A percentile compares a stretch with the other conserved stretches of the same genome.
These are phyloP conservation scores for Ogataea ramenticola DNA, from an alignment of 805 yeast genomes.

Conservation along the genomic window DNA sequence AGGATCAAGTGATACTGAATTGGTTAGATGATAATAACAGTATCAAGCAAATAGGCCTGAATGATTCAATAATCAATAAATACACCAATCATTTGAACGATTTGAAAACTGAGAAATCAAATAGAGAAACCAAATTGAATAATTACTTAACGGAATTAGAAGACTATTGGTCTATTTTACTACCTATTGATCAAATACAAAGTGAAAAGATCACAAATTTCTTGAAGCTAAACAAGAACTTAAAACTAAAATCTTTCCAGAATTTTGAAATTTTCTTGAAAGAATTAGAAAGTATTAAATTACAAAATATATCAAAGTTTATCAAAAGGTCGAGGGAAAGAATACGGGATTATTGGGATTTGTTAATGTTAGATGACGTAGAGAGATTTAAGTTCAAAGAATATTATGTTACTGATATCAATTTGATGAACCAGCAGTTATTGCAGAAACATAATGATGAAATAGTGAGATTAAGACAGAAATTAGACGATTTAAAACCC, in stretches of 20 bases:
- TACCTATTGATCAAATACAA: constrained; percentile 18
- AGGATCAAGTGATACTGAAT: not conserved
- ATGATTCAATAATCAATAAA: constrained; percentile 2
- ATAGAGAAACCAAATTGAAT: constrained; percentile 31
- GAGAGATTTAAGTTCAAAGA: constrained; percentile 44
- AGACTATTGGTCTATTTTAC: constrained; percentile 38
- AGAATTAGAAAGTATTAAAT: constrained; percentile 52
- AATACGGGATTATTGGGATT: constrained; percentile 56
- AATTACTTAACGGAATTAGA: constrained; percentile 26
- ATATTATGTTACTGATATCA: constrained; percentile 28
- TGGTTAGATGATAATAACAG: not conserved
- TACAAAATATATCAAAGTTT: constrained; percentile 58
- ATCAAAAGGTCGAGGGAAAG: constrained; percentile 54
- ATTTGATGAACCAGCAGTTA: constrained; percentile 46
- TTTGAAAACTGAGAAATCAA: constrained; percentile 25
- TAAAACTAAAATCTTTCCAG: constrained; percentile 40
- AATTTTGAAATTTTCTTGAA: constrained; percentile 49
- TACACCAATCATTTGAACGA: not conserved
- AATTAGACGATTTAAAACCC: constrained; percentile 44
- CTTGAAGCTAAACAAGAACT: constrained; percentile 33
- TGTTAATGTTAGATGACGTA: constrained; percentile 47
- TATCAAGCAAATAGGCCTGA: constrained; percentile 2
- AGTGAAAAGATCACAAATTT: constrained; percentile 24
- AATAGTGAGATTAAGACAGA: constrained; percentile 40
- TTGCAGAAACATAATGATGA: constrained; percentile 62